Base-by-base conservation (phyloP, 208 protist species). In the Leishmania amazonensis region DNA sequence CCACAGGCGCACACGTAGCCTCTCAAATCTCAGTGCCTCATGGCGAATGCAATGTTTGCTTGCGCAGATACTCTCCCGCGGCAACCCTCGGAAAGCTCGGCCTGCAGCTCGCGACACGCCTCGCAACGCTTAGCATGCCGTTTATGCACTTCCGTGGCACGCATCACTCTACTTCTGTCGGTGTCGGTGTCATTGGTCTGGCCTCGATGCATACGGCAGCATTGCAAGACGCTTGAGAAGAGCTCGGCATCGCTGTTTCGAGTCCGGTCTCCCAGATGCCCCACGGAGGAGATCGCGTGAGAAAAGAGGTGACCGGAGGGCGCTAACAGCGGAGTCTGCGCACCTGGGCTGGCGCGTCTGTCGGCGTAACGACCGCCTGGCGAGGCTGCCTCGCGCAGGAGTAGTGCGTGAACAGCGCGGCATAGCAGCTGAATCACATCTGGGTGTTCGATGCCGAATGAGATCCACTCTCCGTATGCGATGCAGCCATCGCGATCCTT, bases 381-480 rank as follows among this genome's bases (percentile, higher is more conserved):
- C 47, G 71, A 57, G 47, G 28, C 28, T 35, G 42, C 57, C 64
- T 80, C 54, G 64, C 62, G 58, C 49, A 79, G 47, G 51, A 75
- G 60, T 45, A 79, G 53, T 38, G 65, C 38, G 49, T 84, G 79
- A 42, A 85, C 78, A 45, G 65, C 75, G 40, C 72, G 75, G 79
- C 85, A 83, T 17, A 93, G 82, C 42, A 87, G 40, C 58, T 87
- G 84, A 5, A 93, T 60, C 51, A 94, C 82, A 2, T 74, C 62
- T 3, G 93, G 87, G 70, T 93, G 77, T 21, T 81, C 70, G 17
- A 91, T 82, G 42, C 84, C 81, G 75, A 90, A 94, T 21, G 80
- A 54, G 24, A 89, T 76, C 91, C 93, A 94, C 58, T 94, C 91
- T 45, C 81, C 51, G 80, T 87, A 93, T 40, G 79, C 68, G 70